Evolutionary conservation across 495 filamentous ascomycete species (phyloP), one percentile per base, ranked within the genome.

Genomic region (Usnea hakonensis): DNA sequence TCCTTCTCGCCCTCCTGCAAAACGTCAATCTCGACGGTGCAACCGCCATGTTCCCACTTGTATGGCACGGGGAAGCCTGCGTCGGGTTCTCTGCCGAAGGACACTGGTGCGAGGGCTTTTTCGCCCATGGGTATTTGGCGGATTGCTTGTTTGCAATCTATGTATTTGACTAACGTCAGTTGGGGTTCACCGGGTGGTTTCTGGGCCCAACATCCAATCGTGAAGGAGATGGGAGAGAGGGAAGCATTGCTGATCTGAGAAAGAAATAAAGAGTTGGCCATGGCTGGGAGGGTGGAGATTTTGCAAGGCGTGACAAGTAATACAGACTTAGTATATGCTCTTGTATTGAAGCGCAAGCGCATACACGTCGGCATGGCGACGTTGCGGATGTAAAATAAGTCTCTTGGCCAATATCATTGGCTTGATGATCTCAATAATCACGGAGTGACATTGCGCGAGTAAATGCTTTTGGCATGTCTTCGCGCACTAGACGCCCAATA

Each of bases 51-150:
- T 6, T 10, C 23, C 60, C 60, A 62, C 6, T n/a, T 11, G 23
- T 62, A 19, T 5, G 60, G 60, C 3, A 62, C 60, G 8, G 21
- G n/a, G 33, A 44, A 62, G 28, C 60, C 60, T 2, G 60, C 40
- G 1, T 3, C 33, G 1, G 53, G 30, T 0, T 56, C 41, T 2
- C 17, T 40, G 21, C 60, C 33, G n/a, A 62, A 62, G 8, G 33
- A 38, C 3, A 62, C 9, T 5, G 53, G 60, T 6, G 60, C 60
- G 0, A 48, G 40, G 7, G 60, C 40, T 21, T 62, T 62, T 57
- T 38, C n/a, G n/a, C 54, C 40, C 37, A 48, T 9, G 2, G 7
- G 43, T 3, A 62, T 62, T 0, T 10, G 33, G 7, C 14, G 13
- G 32, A 57, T 23, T 10, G 54, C 60, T 17, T 37, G 5, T 56